A percentile compares a stretch with the other conserved stretches of the same genome.
Conservation (phyloP, 2,329 filamentous ascomycete species). For the Colletotrichum lupini region DNA sequence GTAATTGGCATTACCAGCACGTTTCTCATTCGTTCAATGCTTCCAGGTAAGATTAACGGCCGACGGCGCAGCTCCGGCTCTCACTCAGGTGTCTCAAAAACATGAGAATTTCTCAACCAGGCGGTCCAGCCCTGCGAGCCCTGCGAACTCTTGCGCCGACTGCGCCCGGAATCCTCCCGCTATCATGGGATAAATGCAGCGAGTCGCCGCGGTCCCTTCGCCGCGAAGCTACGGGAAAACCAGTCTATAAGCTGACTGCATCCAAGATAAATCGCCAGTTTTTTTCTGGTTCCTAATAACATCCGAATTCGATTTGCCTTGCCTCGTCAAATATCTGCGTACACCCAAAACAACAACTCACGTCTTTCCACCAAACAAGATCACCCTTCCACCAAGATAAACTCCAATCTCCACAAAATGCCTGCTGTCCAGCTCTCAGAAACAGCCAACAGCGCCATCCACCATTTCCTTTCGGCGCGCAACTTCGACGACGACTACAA, state of each 20-base stretch:
- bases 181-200: background rate
- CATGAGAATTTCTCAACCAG: background rate
- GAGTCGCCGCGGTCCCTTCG: background rate
- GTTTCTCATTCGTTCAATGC: background rate
- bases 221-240: background rate
- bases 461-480: background rate
- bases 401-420: background rate
- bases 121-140: background rate
- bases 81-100: background rate
- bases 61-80: background rate
- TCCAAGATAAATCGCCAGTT: background rate
- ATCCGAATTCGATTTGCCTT: background rate
- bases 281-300: no score
- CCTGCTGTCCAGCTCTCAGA: background rate
- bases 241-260: background rate
- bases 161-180: background rate
- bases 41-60: background rate
- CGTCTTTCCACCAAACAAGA: background rate
- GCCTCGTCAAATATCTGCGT: background rate
- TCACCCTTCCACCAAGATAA: background rate
- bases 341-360: background rate
- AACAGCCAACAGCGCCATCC: background rate
- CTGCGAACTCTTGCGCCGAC: background rate
- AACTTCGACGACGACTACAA: background rate
- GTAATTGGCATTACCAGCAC: background rate